Evolutionary conservation across 805 yeast genomes (phyloP).

Genomic region (Barnettozyma vustinii): DNA sequence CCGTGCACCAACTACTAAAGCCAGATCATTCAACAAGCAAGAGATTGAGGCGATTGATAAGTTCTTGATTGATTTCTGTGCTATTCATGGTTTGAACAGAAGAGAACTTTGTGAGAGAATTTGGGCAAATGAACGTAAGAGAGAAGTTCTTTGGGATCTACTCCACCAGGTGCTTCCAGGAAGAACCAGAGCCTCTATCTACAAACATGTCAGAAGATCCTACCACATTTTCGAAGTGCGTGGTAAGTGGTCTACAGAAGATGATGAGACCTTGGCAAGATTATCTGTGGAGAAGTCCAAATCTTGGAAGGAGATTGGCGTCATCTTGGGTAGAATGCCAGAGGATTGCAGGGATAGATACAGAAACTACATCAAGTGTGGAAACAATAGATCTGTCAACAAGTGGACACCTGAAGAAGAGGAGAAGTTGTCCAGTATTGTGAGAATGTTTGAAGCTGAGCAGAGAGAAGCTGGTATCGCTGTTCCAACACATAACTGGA

Average conservation of each 20-base stretch:
- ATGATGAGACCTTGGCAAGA: conserved; percentile 61
- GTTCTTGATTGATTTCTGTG: conserved; percentile 66
- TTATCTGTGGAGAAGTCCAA: conserved; percentile 66
- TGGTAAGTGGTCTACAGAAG: conserved; percentile 86
- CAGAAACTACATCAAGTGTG: conserved; percentile 94
- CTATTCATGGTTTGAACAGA: conserved; percentile 54
- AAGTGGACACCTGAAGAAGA: conserved; percentile 83
- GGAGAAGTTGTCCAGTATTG: conserved; percentile 47
- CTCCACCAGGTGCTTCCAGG: conserved; percentile 75
- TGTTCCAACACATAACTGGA: conserved; percentile 72
- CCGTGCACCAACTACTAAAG: conserved; percentile 17
- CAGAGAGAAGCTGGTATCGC: conserved; percentile 22
- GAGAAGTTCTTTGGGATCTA: conserved; percentile 87
- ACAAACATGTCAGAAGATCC: conserved; percentile 86
- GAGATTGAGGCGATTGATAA: conserved; percentile 70
- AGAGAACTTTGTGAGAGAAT: conserved; percentile 75
- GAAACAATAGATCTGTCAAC: conserved; percentile 64
- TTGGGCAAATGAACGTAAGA: conserved; percentile 80
- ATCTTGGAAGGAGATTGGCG: conserved; percentile 86
- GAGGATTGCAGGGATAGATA: conserved; percentile 96
- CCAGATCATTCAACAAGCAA: conserved; percentile 46
- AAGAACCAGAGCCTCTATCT: conserved; percentile 82
- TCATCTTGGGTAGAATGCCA: conserved; percentile 84
- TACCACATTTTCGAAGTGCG: conserved; percentile 84
- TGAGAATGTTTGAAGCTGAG: conserved; percentile 42